Evolutionary conservation across 768 basidiomycete genomes (phyloP).

Genomic region (Pseudohyphozyma bogoriensis): DNA sequence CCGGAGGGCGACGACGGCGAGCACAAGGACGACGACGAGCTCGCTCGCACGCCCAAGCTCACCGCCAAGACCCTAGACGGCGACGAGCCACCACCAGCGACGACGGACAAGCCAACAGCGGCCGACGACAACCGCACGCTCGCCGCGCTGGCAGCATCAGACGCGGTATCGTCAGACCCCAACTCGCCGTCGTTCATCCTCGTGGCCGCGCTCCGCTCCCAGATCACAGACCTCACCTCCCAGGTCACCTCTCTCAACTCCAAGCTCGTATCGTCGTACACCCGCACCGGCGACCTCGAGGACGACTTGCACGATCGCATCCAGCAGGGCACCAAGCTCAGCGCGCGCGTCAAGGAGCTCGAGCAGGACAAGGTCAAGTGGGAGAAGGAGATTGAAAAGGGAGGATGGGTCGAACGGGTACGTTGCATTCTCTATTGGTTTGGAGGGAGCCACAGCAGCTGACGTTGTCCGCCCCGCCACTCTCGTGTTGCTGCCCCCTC

Average conservation of each 20-base stretch:
- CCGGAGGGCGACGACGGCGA: neutral
- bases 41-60: neutral
- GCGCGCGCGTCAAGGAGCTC: conserved; percentile 62
- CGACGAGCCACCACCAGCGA: neutral
- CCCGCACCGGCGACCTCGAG: conserved; percentile 83
- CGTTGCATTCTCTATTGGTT: neutral
- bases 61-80: neutral
- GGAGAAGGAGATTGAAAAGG: conserved; percentile 78
- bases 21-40: neutral
- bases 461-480: no score
- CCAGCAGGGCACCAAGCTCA: conserved; percentile 50
- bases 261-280: conserved; percentile 87
- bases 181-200: conserved; percentile 56
- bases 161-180: conserved; percentile 46
- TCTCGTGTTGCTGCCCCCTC: neutral
- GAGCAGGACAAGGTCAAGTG: conserved; percentile 79
- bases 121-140: neutral
- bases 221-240: conserved; percentile 75
- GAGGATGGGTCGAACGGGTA: conserved; percentile 78
- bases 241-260: conserved; percentile 83
- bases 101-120: neutral
- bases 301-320: conserved; percentile 67
- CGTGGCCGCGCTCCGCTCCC: conserved; percentile 64
- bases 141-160: conserved; percentile 5
- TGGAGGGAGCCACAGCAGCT: no score